Evolutionary conservation across 305 asterid species (phyloP).

Genomic region (Stenogyne calaminthoides): DNA sequence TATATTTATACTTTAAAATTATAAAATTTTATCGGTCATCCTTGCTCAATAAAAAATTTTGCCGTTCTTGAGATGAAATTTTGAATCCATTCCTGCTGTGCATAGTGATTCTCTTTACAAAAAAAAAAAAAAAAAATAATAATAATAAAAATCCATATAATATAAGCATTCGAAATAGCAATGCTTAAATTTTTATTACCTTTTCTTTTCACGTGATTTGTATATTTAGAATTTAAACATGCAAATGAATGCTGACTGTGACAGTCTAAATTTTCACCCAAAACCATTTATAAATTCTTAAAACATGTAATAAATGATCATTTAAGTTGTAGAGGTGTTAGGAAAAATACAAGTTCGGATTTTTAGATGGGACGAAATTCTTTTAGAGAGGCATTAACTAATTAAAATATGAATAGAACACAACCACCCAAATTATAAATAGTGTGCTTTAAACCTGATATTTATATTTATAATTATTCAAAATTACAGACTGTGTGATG

Average conservation of each 20-base stretch:
- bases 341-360: too few species aligned
- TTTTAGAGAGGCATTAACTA: too few species aligned
- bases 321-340: conserved; percentile 13
- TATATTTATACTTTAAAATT: too few species aligned
- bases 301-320: conserved; percentile 25
- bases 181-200: background rate
- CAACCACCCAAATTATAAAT: background rate
- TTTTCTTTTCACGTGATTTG: background rate
- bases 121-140: too few species aligned
- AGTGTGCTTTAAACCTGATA: background rate
- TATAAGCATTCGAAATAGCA: background rate
- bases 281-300: conserved; percentile 24
- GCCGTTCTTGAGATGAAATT: too few species aligned
- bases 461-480: background rate
- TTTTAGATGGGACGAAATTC: too few species aligned
- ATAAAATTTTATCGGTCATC: too few species aligned
- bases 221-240: background rate
- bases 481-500: background rate
- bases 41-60: too few species aligned
- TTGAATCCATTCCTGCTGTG: too few species aligned
- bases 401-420: background rate
- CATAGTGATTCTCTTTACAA: too few species aligned
- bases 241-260: conserved; percentile 17
- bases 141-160: too few species aligned
- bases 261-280: conserved; percentile 16